Evolutionary conservation across 345 rosid species (phyloP).

Genomic region (Aethionema arabicum): DNA sequence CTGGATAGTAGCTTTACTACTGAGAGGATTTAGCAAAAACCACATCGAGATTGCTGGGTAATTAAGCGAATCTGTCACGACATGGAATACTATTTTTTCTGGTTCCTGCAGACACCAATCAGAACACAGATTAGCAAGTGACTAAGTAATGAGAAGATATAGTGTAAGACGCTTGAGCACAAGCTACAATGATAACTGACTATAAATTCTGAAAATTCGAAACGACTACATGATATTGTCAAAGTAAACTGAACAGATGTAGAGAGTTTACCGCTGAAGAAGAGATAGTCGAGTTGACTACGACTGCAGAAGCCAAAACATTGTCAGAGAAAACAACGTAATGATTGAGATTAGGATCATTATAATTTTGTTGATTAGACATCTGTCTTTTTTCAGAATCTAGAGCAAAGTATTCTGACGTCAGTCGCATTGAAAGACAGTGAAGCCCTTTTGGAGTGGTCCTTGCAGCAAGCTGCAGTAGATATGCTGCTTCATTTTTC

Average conservation of each 20-base stretch:
- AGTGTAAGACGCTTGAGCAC: constrained; percentile 8
- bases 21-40: constrained; percentile 73
- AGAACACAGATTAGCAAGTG: constrained; percentile 23
- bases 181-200: not conserved
- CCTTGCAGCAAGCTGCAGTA: constrained; percentile 81
- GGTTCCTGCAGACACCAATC: constrained; percentile 53
- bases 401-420: constrained; percentile 66
- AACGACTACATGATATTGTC: not conserved
- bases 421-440: constrained; percentile 87
- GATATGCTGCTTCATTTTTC: constrained; percentile 62
- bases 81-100: constrained; percentile 71
- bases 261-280: constrained; percentile 58
- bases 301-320: constrained; percentile 82
- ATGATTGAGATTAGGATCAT: constrained; percentile 61
- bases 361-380: constrained; percentile 53
- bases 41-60: constrained; percentile 88
- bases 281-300: constrained; percentile 71
- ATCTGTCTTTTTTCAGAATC: constrained; percentile 69
- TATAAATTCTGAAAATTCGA: not conserved
- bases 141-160: constrained; percentile 9
- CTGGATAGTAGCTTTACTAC: constrained; percentile 53
- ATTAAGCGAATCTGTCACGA: constrained; percentile 83
- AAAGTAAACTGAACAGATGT: not conserved
- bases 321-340: constrained; percentile 86
- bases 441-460: constrained; percentile 92